Evolutionary conservation across 192 early-diverging fungal genomes (phyloP), one percentile per base, ranked within the genome.

Genomic region (Phlyctochytrium arcticum): DNA sequence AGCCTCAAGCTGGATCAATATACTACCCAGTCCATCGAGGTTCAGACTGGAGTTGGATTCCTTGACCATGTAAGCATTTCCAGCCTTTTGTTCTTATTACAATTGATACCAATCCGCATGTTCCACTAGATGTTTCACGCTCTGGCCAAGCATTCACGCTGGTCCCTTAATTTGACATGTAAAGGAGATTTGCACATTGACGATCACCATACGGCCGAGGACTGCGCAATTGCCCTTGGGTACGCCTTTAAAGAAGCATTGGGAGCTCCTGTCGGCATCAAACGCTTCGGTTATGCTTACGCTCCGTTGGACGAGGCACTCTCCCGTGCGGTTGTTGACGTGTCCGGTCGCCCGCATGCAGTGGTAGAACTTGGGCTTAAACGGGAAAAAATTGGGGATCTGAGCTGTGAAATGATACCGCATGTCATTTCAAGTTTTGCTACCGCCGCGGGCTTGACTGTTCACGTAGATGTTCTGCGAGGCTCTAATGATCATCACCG

Each of bases 391-490:
- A 83, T 99, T 35, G 96, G 97, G 1, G 69, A 80, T 6, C 70
- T 99, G 58, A 92, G 90, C 15, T 92, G 89, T 66, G 97, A 99
- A 70, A 99, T 99, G 97, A 91, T 99, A 65, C 96, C 97, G 31
- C 97, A 98, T 64, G 89, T 99, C 27, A 77, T 99, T 48, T 79
- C 89, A 67, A 92, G 89, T 29, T 98, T 99, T 84, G 92, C 96
- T 0, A 87, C 85, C 33, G 81, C 85, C 17, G 95, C 91, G 6
- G 92, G 92, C 5, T 89, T 99, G 51, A 99, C 97, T 3, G 77
- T 99, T 46, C 97, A 99, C 51, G 92, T 99, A 0, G 97, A 99
- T 79, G 88, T 89, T 26, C 68, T 99, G 15, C 91, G 93, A 70
- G 97, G 97, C 29, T 77, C 82, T 55, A 99, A 99, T 68, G 97